Base-by-base conservation (phyloP, 805 yeast genomes). In the Sugiyamaella smithiae region DNA sequence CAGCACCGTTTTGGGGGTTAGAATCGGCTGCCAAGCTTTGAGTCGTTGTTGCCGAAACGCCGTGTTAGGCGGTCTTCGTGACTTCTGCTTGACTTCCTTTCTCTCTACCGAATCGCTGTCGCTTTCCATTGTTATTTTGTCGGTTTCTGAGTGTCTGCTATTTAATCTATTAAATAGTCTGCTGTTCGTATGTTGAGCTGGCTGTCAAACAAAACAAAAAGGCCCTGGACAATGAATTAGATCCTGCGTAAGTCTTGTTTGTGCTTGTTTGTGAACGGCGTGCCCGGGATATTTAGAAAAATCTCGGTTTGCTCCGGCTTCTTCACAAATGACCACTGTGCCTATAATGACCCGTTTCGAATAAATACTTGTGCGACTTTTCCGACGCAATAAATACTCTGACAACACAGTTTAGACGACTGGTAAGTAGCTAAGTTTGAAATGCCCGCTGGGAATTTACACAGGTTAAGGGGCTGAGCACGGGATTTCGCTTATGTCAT, bases 1-100 rank as follows among this genome's bases (percentile, higher is more conserved):
- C 40, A 93, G 76, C 40, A 91, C 97, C 14, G 95, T 83, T 56
- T 82, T 82, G 12, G 98, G 97, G 1, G 97, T 86, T 48, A 93
- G 76, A 47, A 93, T 88, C 1, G 98, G 99, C 65, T 80, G 85
- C 85, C 84, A 80, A 45, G 85, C 83, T 63, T 81, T 80, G 57
- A 80, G 70, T 49, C 85, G 69, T 67, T 80, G 85, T 62, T 71
- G 76, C 38, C 76, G 65, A 57, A 71, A 71, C 36, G 76, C 76
- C 31, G 71, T 71, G 53, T 71, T 70, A 28, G 73, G 73, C 14
- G 74, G 74, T 36, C 70, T 57, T 41, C 70, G 54, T 31, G 70
- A 60, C 63, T 70, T 70, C 49, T 59, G 66, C 58, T 66, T 63
- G 58, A 53, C 56, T 59, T 59, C 59, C 31, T 53, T 55, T 33